A percentile compares a stretch with the other conserved stretches of the same genome.
phyloP scores from a whole-genome alignment of 768 basidiomycete species.

The Amanita rimosa region DNA sequence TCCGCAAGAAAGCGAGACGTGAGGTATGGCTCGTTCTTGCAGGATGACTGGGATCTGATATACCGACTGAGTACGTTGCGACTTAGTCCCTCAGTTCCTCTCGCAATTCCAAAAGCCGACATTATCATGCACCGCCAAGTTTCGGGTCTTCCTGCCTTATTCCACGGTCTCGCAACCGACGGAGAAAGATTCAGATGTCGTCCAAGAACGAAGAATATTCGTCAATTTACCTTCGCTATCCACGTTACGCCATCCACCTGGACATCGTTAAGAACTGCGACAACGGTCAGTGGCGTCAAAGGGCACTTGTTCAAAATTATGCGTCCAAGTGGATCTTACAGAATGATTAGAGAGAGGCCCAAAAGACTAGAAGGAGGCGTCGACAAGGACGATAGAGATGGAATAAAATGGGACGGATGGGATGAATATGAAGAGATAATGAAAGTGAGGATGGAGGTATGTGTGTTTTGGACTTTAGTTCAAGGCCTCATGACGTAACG shows the following conservation, averaged over 20 bases:
- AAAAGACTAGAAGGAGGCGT: constrained; percentile 8
- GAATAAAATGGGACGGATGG: constrained; percentile 16
- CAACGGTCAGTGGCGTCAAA: constrained; percentile 68
- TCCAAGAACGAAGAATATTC: constrained; percentile 10
- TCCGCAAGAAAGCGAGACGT: constrained; percentile 92
- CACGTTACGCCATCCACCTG: constrained; percentile 61
- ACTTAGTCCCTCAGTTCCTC: background rate
- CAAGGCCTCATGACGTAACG: background rate
- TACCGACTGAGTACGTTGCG: constrained; percentile 54
- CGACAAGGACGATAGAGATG: constrained; percentile 5
- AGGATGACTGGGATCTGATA: constrained; percentile 92
- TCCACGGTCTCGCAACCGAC: constrained; percentile 23
- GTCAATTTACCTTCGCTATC: constrained; percentile 35
- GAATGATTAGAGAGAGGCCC: constrained; percentile 47
- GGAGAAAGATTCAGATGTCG: constrained; percentile 6
- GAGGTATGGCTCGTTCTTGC: constrained; percentile 80
- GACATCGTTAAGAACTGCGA: constrained; percentile 70
- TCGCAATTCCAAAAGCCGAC: background rate
- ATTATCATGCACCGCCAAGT: constrained; percentile 62
- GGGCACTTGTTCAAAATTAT: constrained; percentile 91
- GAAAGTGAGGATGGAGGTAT: constrained; percentile 39
- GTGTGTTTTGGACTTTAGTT: constrained; percentile 8
- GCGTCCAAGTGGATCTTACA: constrained; percentile 71
- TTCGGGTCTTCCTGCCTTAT: constrained; percentile 85
- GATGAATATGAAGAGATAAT: constrained; percentile 45